These are phyloP conservation scores for Nitzschia sp. DNA, from an alignment of 108 stramenopile genomes.

Conservation along the genomic window DNA sequence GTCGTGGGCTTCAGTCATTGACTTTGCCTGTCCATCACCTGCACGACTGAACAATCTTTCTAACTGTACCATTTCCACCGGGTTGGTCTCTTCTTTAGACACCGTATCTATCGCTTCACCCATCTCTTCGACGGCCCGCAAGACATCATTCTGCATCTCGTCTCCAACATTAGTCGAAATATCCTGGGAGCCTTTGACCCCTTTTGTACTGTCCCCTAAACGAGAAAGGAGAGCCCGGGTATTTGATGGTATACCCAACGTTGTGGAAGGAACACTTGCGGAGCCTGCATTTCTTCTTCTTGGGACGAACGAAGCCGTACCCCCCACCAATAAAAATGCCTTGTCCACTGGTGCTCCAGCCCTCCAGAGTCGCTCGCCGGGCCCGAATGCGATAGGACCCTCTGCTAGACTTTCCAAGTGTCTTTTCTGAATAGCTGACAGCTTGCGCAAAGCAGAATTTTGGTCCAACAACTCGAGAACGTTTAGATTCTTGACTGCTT, in stretches of 20 bases:
- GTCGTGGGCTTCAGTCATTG: conserved; percentile 51
- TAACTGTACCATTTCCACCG: conserved; percentile 25
- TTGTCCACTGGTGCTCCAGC: conserved; percentile 75
- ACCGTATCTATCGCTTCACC: conserved; percentile 18
- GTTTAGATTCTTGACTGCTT: conserved; percentile 61
- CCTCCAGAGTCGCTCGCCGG: conserved; percentile 81
- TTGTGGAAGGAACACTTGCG: conserved; percentile 11
- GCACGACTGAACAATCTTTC: conserved; percentile 44
- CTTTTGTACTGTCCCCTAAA: conserved; percentile 7
- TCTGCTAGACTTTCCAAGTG: conserved; percentile 84
- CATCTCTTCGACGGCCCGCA: conserved; percentile 55
- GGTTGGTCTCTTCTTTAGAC: conserved; percentile 30
- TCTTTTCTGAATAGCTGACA: conserved; percentile 84
- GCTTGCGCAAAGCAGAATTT: conserved; percentile 81
- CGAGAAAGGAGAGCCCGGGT: conserved; percentile 19
- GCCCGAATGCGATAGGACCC: conserved; percentile 66
- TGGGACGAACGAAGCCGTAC: conserved; percentile 79
- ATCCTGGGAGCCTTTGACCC: not conserved
- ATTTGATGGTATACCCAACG: not conserved
- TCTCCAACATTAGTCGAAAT: conserved; percentile 1
- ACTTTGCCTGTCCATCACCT: conserved; percentile 2
- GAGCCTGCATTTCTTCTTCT: conserved; percentile 65
- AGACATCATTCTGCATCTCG: conserved; percentile 41
- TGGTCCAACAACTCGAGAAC: conserved; percentile 71
- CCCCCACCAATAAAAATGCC: conserved; percentile 79